Percentiles rank a stretch among this genome's conserved stretches.
These are phyloP conservation scores for Athelia sp. DNA, from an alignment of 1,284 basidiomycete species.

Conservation along the genomic window DNA sequence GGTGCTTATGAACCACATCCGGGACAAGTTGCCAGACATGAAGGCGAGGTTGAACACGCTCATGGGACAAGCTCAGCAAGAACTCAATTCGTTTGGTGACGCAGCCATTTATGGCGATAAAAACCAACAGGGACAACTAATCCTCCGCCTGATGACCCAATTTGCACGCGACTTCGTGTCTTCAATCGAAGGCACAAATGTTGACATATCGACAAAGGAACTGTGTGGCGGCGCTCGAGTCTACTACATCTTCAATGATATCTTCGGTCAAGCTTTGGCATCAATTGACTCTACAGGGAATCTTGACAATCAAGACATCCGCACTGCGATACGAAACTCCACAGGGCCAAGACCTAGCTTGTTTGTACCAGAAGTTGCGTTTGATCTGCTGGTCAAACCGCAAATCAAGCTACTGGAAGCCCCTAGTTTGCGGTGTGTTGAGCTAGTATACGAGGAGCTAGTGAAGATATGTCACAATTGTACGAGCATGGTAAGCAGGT, in stretches of 20 bases:
- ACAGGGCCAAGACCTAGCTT: constrained; percentile 95
- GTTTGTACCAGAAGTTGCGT: constrained; percentile 97
- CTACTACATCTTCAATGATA: constrained; percentile 99
- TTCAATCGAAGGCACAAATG: constrained; percentile 97
- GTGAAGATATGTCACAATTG: constrained; percentile 99
- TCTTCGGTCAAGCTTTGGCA: constrained; percentile 90
- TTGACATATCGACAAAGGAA: constrained; percentile 98
- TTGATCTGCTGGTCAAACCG: constrained; percentile 96
- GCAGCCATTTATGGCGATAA: constrained; percentile 89
- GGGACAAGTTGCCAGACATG: constrained; percentile 99
- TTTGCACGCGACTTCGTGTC: constrained; percentile 97
- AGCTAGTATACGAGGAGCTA: constrained; percentile 97
- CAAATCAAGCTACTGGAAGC: constrained; percentile 97
- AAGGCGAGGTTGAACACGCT: constrained; percentile 97
- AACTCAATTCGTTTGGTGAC: constrained; percentile 95
- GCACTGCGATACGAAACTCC: constrained; percentile 97
- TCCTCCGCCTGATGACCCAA: constrained; percentile 97
- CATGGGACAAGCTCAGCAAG: constrained; percentile 99
- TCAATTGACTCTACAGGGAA: constrained; percentile 91
- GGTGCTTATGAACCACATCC: constrained; percentile 97
- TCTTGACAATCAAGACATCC: constrained; percentile 91
- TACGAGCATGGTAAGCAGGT: constrained; percentile 68
- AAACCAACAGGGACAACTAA: constrained; percentile 85
- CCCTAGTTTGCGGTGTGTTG: constrained; percentile 93
- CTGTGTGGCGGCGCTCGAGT: constrained; percentile 96